These are phyloP conservation scores for Coelastrella sp. DNA, from an alignment of 139 green algal species.

Conservation along the genomic window DNA sequence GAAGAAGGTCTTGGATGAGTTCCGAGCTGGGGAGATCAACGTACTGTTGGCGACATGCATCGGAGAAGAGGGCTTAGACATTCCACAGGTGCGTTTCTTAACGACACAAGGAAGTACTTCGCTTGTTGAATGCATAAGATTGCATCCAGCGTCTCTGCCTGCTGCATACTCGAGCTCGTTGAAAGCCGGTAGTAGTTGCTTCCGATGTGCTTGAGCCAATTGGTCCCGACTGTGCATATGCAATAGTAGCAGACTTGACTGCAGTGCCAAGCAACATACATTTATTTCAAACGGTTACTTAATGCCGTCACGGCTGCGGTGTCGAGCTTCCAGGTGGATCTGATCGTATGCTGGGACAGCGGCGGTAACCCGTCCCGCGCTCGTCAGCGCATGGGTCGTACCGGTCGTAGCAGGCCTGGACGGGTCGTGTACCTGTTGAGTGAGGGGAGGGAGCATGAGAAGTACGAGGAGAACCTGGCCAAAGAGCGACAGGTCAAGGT, in stretches of 20 bases:
- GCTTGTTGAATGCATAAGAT: too few species aligned
- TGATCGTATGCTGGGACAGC: slow-evolving; percentile 95
- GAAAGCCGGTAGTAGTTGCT: too few species aligned
- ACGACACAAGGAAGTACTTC: too few species aligned
- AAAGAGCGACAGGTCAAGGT: slow-evolving; percentile 46
- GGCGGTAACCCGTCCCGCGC: slow-evolving; percentile 73
- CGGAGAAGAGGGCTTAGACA: slow-evolving; percentile 97
- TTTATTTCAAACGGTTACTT: too few species aligned
- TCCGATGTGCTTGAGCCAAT: too few species aligned
- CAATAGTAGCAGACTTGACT: too few species aligned
- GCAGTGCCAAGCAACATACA: too few species aligned
- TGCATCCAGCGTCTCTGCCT: too few species aligned
- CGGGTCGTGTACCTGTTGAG: slow-evolving; percentile 62
- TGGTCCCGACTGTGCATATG: too few species aligned
- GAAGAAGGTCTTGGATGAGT: slow-evolving; percentile 62
- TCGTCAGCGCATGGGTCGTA: slow-evolving; percentile 77
- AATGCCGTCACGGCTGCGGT: too few species aligned
- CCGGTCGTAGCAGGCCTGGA: not conserved
- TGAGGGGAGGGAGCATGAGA: slow-evolving; percentile 69
- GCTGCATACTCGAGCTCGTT: too few species aligned
- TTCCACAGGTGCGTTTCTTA: slow-evolving; percentile 83
- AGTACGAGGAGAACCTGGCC: slow-evolving; percentile 67
- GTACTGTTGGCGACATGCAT: slow-evolving; percentile 94
- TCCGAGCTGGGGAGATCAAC: slow-evolving; percentile 76
- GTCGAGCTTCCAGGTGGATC: slow-evolving; percentile 86